phyloP scores from a whole-genome alignment of 805 yeast species.

The Zygosaccharomyces gambellarensis region DNA sequence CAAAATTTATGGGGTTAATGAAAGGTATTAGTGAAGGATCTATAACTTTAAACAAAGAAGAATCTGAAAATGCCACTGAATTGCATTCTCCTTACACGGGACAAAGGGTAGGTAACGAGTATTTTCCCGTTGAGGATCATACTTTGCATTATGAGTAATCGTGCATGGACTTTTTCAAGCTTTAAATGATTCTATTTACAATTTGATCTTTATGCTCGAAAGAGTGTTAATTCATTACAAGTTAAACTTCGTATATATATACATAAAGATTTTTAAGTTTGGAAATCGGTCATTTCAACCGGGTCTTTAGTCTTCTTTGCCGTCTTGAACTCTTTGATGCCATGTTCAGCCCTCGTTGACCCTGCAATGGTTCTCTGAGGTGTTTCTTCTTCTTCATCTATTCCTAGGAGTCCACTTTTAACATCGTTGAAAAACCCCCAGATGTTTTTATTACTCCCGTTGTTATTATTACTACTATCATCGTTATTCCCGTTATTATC shows the following conservation, averaged over 20 bases:
- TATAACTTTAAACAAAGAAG: conserved; percentile 23
- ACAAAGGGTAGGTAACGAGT: conserved; percentile 28
- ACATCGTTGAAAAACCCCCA: conserved; percentile 52
- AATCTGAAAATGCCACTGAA: conserved; percentile 16
- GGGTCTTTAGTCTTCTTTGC: conserved; percentile 4
- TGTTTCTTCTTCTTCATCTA: conserved; percentile 28
- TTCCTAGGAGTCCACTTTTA: conserved; percentile 39
- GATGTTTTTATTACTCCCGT: conserved; percentile 27
- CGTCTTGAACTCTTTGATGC: conserved; percentile 5
- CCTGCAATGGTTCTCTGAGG: conserved; percentile 1
- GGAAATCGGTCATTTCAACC: conserved; percentile 12
- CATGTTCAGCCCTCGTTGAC: not conserved
- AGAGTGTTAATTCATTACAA: not conserved
- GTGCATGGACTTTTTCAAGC: not conserved
- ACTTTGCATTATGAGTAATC: conserved; percentile 1
- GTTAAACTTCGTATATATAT: no score
- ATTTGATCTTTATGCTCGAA: not conserved
- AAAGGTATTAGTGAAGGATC: conserved; percentile 30
- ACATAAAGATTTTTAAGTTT: not conserved
- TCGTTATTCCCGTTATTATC: not conserved
- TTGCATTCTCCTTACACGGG: conserved; percentile 25
- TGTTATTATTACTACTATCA: not conserved
- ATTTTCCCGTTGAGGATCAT: conserved; percentile 21
- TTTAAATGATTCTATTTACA: no score
- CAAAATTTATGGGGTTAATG: conserved; percentile 32